Percentiles rank a stretch among this genome's conserved stretches.
phyloP scores from a whole-genome alignment of 371 early-diverging fungal species.

The Mucor indicus region DNA sequence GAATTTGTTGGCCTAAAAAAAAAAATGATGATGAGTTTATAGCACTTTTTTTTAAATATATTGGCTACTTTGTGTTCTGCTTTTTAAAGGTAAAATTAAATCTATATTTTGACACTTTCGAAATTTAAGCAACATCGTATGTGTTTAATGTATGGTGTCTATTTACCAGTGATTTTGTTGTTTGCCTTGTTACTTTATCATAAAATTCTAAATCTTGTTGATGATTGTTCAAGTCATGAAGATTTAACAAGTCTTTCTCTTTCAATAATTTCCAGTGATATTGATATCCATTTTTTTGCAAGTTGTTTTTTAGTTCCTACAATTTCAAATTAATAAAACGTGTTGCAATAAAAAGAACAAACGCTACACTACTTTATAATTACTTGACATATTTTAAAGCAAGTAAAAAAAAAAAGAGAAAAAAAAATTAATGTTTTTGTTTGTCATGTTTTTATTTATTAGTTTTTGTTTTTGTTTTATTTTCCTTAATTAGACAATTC shows the following conservation, averaged over 20 bases:
- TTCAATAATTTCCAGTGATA: slow-evolving; percentile 28
- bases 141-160: neutral
- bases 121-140: neutral
- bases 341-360: too few species aligned
- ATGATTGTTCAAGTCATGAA: neutral
- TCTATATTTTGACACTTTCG: slow-evolving; percentile 43
- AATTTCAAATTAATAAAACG: too few species aligned
- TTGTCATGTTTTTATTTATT: slow-evolving; percentile 6
- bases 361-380: too few species aligned
- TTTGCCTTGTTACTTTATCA: slow-evolving; percentile 11
- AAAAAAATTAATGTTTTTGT: slow-evolving; percentile 1
- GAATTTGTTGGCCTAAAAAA: slow-evolving; percentile 13
- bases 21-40: neutral
- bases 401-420: neutral
- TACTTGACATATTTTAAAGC: slow-evolving; percentile 14
- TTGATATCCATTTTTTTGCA: slow-evolving; percentile 15
- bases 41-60: neutral
- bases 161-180: slow-evolving; percentile 20
- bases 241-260: slow-evolving; percentile 11
- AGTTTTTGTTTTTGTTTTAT: slow-evolving; percentile 18
- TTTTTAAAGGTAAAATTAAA: slow-evolving; percentile 27
- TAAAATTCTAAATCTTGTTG: slow-evolving; percentile 3
- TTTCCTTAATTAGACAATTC: slow-evolving; percentile 6
- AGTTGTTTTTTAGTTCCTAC: slow-evolving; percentile 17
- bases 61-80: slow-evolving; percentile 20